Conservation (phyloP, 192 early-diverging fungal species). For the Linnemannia schmuckeri region DNA sequence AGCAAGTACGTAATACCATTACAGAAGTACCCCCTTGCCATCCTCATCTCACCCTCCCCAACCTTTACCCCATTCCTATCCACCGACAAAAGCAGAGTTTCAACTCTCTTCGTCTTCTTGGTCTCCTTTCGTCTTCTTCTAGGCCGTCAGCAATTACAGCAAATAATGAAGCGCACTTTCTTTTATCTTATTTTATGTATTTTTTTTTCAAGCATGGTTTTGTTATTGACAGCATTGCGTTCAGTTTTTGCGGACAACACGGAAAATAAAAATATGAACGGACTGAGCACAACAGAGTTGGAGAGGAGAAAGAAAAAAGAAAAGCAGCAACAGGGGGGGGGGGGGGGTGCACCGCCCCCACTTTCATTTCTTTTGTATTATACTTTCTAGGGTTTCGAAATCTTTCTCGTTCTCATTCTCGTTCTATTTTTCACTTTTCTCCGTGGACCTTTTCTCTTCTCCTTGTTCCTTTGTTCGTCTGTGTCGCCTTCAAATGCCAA, state of each 20-base stretch:
- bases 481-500: background rate
- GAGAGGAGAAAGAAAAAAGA: background rate
- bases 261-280: background rate
- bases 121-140: background rate
- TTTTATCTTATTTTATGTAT: no score
- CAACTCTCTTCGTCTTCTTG: background rate
- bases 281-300: background rate
- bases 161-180: no score
- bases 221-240: background rate
- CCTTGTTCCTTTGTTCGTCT: background rate
- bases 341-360: background rate
- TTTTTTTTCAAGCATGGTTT: no score
- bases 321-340: no score
- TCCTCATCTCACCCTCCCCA: background rate
- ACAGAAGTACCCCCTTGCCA: background rate
- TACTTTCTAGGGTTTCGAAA: background rate
- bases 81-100: background rate
- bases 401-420: background rate
- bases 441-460: background rate
- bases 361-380: background rate
- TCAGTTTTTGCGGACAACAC: background rate
- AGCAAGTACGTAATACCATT: background rate
- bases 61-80: background rate
- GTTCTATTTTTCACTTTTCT: background rate
- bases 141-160: no score